A percentile compares a stretch with the other conserved stretches of the same genome.
Evolutionary conservation across 305 asterid genomes (phyloP).

Genomic region (Fraxinus sp.): DNA sequence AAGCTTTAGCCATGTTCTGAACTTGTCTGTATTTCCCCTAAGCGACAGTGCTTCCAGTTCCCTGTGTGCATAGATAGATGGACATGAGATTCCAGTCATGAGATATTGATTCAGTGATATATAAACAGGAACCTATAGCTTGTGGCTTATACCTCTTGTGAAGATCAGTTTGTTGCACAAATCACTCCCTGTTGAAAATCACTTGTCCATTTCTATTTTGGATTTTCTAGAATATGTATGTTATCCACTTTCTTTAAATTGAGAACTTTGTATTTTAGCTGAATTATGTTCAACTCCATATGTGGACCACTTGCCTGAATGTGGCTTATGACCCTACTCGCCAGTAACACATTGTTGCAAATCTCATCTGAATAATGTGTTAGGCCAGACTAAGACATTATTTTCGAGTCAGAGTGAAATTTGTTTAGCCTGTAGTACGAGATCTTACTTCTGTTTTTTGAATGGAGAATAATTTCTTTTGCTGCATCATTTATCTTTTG

Average conservation of each 20-base stretch:
- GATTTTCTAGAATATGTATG: not conserved
- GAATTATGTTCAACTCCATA: not conserved
- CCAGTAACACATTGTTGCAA: not conserved
- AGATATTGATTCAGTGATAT: not conserved
- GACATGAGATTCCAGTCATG: not conserved
- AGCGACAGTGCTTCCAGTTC: not conserved
- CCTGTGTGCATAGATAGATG: not conserved
- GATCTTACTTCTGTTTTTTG: not conserved
- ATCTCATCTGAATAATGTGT: not conserved
- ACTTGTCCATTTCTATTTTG: not conserved
- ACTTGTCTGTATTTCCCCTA: not conserved
- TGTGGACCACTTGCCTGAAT: not conserved
- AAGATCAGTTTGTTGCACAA: not conserved
- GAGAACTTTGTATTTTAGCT: not conserved
- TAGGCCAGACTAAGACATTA: not conserved
- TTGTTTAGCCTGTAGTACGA: not conserved
- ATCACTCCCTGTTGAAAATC: not conserved
- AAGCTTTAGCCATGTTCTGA: not conserved
- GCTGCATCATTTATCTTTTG: not conserved
- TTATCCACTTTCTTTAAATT: not conserved
- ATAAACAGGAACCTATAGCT: not conserved
- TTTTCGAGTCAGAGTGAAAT: not conserved
- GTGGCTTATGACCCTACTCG: not conserved
- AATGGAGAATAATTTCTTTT: not conserved
- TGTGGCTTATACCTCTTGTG: not conserved